A percentile compares a stretch with the other conserved stretches of the same genome.
Evolutionary conservation across 2,329 filamentous ascomycete species (phyloP).

Genomic region (Pseudocercospora crystallina): DNA sequence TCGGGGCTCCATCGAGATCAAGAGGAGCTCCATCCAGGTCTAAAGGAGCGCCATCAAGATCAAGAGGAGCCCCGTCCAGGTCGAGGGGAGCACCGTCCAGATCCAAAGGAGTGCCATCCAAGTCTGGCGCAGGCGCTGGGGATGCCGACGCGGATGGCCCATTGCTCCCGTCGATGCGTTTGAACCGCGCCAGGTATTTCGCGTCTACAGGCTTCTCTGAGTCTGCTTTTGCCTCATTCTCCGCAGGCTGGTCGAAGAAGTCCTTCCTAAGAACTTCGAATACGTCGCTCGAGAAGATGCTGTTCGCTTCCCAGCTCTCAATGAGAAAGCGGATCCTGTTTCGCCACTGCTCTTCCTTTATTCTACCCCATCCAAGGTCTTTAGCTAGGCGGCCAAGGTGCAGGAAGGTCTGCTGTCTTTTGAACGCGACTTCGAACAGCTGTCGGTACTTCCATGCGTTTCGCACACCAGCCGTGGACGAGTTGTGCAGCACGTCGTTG

Average conservation of each 20-base stretch:
- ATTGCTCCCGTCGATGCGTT: slow-evolving; percentile 55
- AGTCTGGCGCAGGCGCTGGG: slow-evolving; percentile 32
- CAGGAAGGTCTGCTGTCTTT: slow-evolving; percentile 69
- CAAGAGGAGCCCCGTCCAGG: slow-evolving; percentile 30
- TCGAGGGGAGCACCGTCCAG: slow-evolving; percentile 41
- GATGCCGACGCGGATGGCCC: slow-evolving; percentile 25
- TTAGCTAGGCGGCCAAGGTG: slow-evolving; percentile 72
- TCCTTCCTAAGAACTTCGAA: slow-evolving; percentile 69
- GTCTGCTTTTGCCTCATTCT: slow-evolving; percentile 46
- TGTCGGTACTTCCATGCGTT: slow-evolving; percentile 85
- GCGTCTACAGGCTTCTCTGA: slow-evolving; percentile 36
- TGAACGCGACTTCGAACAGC: slow-evolving; percentile 73
- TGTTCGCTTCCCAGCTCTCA: slow-evolving; percentile 66
- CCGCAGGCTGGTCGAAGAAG: slow-evolving; percentile 73
- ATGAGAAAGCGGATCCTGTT: slow-evolving; percentile 70
- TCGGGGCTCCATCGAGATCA: slow-evolving; percentile 49
- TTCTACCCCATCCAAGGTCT: slow-evolving; percentile 72
- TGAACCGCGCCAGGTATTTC: slow-evolving; percentile 39
- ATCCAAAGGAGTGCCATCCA: slow-evolving; percentile 43
- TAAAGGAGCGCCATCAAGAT: slow-evolving; percentile 32
- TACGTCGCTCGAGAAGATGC: slow-evolving; percentile 68
- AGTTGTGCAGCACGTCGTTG: slow-evolving; percentile 77
- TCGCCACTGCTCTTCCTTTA: slow-evolving; percentile 83
- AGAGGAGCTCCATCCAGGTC: slow-evolving; percentile 20
- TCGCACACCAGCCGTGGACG: slow-evolving; percentile 70